Percentiles rank a stretch among this genome's conserved stretches.
phyloP scores from a whole-genome alignment of 1,284 basidiomycete genomes.

The Athelia sp. region DNA sequence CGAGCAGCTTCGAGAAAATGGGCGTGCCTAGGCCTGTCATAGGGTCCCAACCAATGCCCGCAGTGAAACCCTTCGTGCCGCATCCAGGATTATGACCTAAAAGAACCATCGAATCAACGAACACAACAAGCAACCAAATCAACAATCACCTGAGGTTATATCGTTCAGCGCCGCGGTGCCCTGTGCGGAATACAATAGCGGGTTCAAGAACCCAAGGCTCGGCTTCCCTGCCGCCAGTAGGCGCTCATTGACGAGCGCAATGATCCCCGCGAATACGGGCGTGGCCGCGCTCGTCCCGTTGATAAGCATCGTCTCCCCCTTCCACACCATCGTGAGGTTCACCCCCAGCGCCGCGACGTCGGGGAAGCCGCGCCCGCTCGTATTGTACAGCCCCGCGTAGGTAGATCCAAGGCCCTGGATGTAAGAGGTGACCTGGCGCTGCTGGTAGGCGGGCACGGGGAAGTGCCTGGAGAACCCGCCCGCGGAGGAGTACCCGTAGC shows the following conservation, averaged over 20 bases:
- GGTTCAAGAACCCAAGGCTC: slow-evolving; percentile 45
- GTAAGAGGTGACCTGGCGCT: neutral
- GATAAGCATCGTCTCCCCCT: slow-evolving; percentile 22
- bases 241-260: slow-evolving; percentile 52
- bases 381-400: neutral
- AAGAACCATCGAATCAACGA: neutral
- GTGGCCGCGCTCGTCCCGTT: slow-evolving; percentile 51
- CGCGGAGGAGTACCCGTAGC: slow-evolving; percentile 17
- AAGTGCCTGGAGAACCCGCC: neutral
- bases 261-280: slow-evolving; percentile 44
- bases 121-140: too few species aligned
- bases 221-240: slow-evolving; percentile 35
- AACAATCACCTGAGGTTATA: slow-evolving; percentile 17
- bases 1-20: neutral
- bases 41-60: slow-evolving; percentile 25
- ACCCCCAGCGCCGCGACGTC: slow-evolving; percentile 30
- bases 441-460: neutral
- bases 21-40: slow-evolving; percentile 1
- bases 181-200: slow-evolving; percentile 33
- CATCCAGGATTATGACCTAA: slow-evolving; percentile 30
- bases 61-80: slow-evolving; percentile 22
- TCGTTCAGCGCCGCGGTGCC: slow-evolving; percentile 32
- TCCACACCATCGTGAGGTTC: slow-evolving; percentile 22
- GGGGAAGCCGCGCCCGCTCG: slow-evolving; percentile 29
- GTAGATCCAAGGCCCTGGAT: neutral